Percentiles rank a stretch among this genome's conserved stretches.
phyloP scores from a whole-genome alignment of 192 early-diverging fungal species.

The Funneliformis mosseae region DNA sequence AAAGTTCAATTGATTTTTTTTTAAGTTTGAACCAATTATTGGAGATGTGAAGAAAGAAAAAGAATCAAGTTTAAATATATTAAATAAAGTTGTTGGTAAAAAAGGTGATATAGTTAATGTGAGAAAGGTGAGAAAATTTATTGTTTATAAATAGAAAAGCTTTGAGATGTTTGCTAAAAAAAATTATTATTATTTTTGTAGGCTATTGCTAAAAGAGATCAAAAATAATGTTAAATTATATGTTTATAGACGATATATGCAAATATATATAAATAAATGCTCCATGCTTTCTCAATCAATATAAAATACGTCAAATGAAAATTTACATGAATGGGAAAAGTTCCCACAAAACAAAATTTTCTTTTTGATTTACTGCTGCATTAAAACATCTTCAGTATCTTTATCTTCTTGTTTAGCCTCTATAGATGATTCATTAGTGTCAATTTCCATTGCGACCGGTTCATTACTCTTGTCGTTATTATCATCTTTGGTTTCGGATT shows the following conservation, averaged over 20 bases:
- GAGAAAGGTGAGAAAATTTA: conserved; percentile 45
- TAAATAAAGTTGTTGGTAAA: conserved; percentile 63
- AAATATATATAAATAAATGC: not conserved
- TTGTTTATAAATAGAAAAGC: not conserved
- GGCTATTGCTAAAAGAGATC: conserved; percentile 23
- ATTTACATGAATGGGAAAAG: not conserved
- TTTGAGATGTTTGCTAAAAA: not conserved
- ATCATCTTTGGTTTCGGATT: not conserved
- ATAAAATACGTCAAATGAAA: not conserved
- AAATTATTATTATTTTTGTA: not conserved
- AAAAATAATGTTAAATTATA: not conserved
- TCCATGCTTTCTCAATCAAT: not conserved
- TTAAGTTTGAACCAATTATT: conserved; percentile 65
- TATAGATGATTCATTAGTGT: not conserved
- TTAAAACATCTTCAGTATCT: not conserved
- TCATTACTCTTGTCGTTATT: not conserved
- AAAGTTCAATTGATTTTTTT: not conserved
- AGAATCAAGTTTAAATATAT: conserved; percentile 65
- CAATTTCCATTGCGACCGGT: conserved; percentile 6
- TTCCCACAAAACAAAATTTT: not conserved
- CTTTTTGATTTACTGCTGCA: not conserved
- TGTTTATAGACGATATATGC: not conserved
- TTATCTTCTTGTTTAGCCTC: not conserved
- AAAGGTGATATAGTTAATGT: conserved; percentile 52
- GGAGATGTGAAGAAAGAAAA: conserved; percentile 69